These are phyloP conservation scores for Pleurotus djamor DNA, from an alignment of 768 basidiomycete genomes.

Conservation along the genomic window DNA sequence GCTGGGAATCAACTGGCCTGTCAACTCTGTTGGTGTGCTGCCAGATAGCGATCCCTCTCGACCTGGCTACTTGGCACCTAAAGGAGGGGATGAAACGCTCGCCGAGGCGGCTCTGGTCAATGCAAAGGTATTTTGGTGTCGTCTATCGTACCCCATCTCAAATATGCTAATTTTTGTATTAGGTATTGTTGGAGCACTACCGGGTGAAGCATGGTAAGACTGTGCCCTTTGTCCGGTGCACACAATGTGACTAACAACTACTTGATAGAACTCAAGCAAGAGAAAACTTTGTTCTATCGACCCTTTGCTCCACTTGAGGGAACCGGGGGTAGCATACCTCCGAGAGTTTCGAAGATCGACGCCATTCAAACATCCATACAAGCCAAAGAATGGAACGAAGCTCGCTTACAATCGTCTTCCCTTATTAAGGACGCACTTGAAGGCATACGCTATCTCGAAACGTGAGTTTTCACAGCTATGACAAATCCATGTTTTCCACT, in stretches of 20 bases:
- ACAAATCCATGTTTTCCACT: neutral
- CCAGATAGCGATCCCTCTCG: constrained; percentile 66
- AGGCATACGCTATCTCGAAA: constrained; percentile 79
- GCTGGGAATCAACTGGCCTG: constrained; percentile 72
- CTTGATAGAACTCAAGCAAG: constrained; percentile 55
- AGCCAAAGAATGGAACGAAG: constrained; percentile 40
- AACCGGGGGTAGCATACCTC: constrained; percentile 20
- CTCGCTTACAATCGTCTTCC: constrained; percentile 43
- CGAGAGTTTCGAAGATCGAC: constrained; percentile 31
- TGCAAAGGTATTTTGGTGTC: constrained; percentile 41
- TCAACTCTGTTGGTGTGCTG: constrained; percentile 79
- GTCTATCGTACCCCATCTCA: too few relatives aligned
- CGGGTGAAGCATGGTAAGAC: constrained; percentile 68
- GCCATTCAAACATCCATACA: constrained; percentile 46
- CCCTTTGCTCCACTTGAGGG: constrained; percentile 53
- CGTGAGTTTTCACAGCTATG: constrained; percentile 29
- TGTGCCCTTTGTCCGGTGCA: neutral
- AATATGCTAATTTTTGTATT: neutral
- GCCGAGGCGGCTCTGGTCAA: constrained; percentile 63
- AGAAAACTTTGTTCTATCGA: constrained; percentile 57
- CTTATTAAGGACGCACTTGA: constrained; percentile 53
- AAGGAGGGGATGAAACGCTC: constrained; percentile 42
- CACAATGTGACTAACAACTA: neutral
- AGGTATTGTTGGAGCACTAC: constrained; percentile 78
- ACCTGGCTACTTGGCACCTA: constrained; percentile 56